phyloP scores from a whole-genome alignment of 345 rosid genomes.

The Brassica nigra region DNA sequence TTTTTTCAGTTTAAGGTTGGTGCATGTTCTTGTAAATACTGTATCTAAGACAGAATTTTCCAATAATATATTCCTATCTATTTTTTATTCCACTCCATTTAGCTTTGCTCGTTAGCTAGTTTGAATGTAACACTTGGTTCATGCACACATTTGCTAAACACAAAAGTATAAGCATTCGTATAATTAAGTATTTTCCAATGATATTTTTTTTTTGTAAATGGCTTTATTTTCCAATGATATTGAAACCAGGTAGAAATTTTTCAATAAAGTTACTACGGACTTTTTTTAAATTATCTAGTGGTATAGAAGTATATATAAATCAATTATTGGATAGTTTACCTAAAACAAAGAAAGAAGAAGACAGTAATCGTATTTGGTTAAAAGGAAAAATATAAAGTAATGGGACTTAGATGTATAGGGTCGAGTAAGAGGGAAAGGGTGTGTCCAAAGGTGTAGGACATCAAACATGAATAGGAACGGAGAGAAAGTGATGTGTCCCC shows the following conservation, averaged over 20 bases:
- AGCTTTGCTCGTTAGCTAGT: background rate
- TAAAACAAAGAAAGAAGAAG: background rate
- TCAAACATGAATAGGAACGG: conserved; percentile 11
- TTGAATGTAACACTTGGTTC: background rate
- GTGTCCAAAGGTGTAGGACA: conserved; percentile 26
- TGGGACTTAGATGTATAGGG: background rate
- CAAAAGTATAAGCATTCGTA: background rate
- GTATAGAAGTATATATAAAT: background rate
- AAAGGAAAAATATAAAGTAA: background rate
- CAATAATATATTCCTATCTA: background rate
- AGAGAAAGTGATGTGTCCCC: conserved; percentile 31
- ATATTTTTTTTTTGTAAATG: background rate
- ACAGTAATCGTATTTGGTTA: background rate
- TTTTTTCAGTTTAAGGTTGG: background rate
- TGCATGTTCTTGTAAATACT: background rate
- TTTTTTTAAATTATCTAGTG: background rate
- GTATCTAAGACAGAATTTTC: background rate
- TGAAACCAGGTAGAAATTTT: background rate
- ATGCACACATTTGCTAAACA: background rate
- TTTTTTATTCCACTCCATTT: background rate
- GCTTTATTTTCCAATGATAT: background rate
- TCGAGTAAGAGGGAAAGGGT: conserved; percentile 1
- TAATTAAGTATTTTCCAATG: background rate
- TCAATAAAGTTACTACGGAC: background rate
- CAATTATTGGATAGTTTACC: background rate